phyloP scores from a whole-genome alignment of 768 basidiomycete species.

The Cubamyces sp. region DNA sequence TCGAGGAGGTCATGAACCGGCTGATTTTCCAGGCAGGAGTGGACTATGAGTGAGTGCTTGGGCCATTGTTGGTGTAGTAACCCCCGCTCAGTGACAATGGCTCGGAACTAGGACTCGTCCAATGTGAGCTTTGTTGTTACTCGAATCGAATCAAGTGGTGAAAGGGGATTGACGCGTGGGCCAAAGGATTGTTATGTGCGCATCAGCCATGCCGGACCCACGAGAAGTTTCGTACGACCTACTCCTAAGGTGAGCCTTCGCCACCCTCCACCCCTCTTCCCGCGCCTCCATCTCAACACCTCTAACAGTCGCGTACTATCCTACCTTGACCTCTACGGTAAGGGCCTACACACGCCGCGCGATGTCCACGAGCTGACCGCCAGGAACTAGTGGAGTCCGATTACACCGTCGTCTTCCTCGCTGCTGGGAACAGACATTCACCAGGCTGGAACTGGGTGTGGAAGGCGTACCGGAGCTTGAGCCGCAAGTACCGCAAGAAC shows the following conservation, averaged over 20 bases:
- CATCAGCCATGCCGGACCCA: conserved; percentile 84
- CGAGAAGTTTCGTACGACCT: conserved; percentile 75
- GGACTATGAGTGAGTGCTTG: conserved; percentile 75
- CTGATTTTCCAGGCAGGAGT: conserved; percentile 90
- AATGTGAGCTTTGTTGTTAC: conserved; percentile 59
- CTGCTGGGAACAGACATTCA: conserved; percentile 72
- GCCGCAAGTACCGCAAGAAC: conserved; percentile 86
- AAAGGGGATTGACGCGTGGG: not conserved
- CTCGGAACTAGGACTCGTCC: conserved; percentile 69
- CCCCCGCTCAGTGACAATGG: conserved; percentile 10
- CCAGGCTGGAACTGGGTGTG: conserved; percentile 92
- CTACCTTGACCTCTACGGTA: conserved; percentile 83
- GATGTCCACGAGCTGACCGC: conserved; percentile 1
- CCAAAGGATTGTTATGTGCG: conserved; percentile 78
- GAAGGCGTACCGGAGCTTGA: conserved; percentile 84
- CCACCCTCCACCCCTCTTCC: conserved; percentile 13
- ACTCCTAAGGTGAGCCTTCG: conserved; percentile 62
- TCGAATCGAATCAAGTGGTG: not conserved
- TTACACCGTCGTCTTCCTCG: conserved; percentile 87
- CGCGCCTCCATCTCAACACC: conserved; percentile 17
- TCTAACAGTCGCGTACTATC: conserved; percentile 66
- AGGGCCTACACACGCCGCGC: conserved; percentile 23
- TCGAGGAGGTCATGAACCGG: conserved; percentile 68
- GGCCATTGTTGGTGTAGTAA: conserved; percentile 4
- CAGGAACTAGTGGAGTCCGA: conserved; percentile 73